Evolutionary conservation across 148 eudicot species (phyloP).

Genomic region (Rhododendron mucronatum): DNA sequence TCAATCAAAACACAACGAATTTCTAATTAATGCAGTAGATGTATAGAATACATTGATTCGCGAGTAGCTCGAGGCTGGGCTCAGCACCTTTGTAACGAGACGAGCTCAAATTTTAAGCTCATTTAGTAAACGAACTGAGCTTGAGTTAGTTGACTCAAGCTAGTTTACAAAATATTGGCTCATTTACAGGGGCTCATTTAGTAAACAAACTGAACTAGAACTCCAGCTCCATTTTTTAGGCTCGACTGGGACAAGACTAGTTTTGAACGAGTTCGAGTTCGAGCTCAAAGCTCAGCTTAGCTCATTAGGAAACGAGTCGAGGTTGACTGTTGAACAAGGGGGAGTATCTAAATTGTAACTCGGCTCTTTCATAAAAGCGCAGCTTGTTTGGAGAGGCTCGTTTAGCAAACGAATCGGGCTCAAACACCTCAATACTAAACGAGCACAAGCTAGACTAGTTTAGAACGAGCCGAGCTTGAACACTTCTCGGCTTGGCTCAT

Average conservation of each 20-base stretch:
- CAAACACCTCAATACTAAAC: not conserved
- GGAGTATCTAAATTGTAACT: no score
- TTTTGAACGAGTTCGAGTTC: no score
- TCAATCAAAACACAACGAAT: not conserved
- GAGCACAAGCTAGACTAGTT: not conserved
- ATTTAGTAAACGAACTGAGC: not conserved
- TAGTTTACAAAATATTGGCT: not conserved
- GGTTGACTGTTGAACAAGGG: no score
- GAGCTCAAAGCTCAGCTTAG: no score
- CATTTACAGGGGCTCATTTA: not conserved
- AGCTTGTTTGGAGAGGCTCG: not conserved
- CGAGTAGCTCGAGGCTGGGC: not conserved
- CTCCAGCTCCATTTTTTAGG: no score
- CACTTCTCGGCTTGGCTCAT: not conserved
- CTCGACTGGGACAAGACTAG: no score
- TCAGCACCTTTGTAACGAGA: no score
- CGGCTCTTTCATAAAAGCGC: no score
- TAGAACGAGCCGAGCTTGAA: not conserved
- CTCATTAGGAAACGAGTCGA: no score
- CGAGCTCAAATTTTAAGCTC: not conserved
- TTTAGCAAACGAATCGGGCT: not conserved
- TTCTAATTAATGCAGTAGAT: not conserved
- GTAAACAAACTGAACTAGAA: no score
- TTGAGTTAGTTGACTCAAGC: not conserved
- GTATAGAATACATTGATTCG: not conserved